phyloP scores from a whole-genome alignment of 2,329 filamentous ascomycete species.

The Periglandula ipomoeae region DNA sequence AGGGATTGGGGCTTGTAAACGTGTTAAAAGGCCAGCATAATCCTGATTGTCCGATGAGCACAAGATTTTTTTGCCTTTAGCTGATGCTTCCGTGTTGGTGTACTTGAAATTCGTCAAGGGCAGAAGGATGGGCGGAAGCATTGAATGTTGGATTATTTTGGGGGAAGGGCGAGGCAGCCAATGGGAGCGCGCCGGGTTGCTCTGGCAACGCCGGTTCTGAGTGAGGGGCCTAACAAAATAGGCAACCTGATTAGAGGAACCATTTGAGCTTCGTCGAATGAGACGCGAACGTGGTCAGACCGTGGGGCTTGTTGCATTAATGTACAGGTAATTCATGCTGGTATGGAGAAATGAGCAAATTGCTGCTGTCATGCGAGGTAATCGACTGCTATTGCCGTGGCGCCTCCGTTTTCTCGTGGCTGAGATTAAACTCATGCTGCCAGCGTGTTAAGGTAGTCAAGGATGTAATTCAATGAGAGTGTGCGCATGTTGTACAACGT shows the following conservation, averaged over 20 bases:
- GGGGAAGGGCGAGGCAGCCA: slow-evolving; percentile 15
- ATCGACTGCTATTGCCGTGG: too few relatives aligned
- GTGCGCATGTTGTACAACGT: too few relatives aligned
- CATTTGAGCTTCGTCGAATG: background rate
- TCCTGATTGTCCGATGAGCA: too few relatives aligned
- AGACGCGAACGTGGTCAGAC: too few relatives aligned
- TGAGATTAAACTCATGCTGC: too few relatives aligned
- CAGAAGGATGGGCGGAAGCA: slow-evolving; percentile 5
- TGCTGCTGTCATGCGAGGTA: too few relatives aligned
- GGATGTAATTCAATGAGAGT: too few relatives aligned
- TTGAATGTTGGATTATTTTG: slow-evolving; percentile 17
- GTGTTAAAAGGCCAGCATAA: slow-evolving; percentile 30
- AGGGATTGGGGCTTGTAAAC: slow-evolving; percentile 18
- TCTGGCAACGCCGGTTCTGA: slow-evolving; percentile 17
- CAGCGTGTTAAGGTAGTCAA: too few relatives aligned
- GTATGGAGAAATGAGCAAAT: too few relatives aligned
- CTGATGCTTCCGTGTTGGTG: slow-evolving; percentile 26
- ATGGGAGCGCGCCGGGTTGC: slow-evolving; percentile 22
- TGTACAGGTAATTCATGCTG: too few relatives aligned
- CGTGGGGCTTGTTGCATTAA: background rate
- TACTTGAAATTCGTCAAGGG: slow-evolving; percentile 8
- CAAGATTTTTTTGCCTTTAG: background rate
- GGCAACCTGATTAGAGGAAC: background rate
- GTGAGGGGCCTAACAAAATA: background rate
- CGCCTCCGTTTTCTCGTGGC: too few relatives aligned